Evolutionary conservation across 2,329 filamentous ascomycete species (phyloP).

Genomic region (Escovopsis sp.): DNA sequence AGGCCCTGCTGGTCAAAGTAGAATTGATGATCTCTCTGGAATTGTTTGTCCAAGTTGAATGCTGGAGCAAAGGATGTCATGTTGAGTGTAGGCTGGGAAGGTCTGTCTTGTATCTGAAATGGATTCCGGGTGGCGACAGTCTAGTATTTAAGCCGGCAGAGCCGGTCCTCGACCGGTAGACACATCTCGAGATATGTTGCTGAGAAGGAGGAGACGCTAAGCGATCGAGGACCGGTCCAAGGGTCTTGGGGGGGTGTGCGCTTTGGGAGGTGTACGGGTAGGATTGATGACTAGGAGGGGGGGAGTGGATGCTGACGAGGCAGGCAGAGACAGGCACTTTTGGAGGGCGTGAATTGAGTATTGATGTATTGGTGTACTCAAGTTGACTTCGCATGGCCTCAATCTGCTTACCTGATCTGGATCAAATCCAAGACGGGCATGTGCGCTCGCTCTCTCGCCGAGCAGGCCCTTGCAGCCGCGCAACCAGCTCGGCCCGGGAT

Average conservation of each 20-base stretch:
- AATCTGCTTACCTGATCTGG: too few species aligned
- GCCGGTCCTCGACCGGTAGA: conserved; percentile 5
- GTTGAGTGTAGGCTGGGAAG: conserved; percentile 10
- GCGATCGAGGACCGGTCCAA: neutral
- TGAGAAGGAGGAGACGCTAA: too few species aligned
- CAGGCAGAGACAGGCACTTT: too few species aligned
- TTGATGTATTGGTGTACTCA: too few species aligned
- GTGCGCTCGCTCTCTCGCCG: too few species aligned
- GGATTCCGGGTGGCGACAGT: conserved; percentile 6
- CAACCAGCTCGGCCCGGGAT: too few species aligned
- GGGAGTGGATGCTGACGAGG: too few species aligned
- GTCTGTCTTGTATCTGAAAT: conserved; percentile 7
- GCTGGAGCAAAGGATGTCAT: conserved; percentile 16
- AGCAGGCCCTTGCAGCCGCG: too few species aligned
- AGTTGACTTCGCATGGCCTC: too few species aligned
- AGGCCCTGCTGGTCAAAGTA: conserved; percentile 8
- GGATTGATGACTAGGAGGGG: neutral
- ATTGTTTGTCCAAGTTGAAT: conserved; percentile 1
- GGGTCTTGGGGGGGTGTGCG: neutral
- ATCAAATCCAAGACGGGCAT: too few species aligned
- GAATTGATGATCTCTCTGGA: conserved; percentile 7
- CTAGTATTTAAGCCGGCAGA: conserved; percentile 5
- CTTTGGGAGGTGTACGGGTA: neutral
- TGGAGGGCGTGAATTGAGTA: too few species aligned
- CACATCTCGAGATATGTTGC: conserved; percentile 1